phyloP scores from a whole-genome alignment of 139 green algal genomes.

The Volvox africanus region DNA sequence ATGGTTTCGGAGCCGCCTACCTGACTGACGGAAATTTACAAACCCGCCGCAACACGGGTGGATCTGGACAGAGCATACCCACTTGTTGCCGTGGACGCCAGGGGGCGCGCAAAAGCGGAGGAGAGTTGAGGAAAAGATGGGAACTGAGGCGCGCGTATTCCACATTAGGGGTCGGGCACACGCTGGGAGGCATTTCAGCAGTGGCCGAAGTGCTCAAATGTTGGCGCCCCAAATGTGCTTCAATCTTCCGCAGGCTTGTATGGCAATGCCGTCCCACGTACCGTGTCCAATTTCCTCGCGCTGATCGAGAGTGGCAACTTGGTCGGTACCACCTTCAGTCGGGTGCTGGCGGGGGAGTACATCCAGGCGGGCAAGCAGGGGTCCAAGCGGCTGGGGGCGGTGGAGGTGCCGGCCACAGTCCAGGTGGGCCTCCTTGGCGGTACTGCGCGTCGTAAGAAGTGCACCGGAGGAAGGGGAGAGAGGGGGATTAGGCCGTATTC shows the following conservation, averaged over 20 bases:
- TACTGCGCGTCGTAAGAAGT: background rate
- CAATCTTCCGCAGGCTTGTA: conserved; percentile 66
- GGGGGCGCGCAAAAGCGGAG: too few species aligned
- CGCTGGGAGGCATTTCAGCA: too few species aligned
- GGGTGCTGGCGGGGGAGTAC: conserved; percentile 71
- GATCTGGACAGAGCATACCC: too few species aligned
- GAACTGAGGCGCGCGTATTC: too few species aligned
- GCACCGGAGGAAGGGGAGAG: background rate
- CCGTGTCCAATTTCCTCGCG: conserved; percentile 68
- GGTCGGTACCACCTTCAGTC: conserved; percentile 60
- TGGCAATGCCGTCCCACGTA: conserved; percentile 63
- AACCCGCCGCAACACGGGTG: too few species aligned
- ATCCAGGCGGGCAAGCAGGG: conserved; percentile 70
- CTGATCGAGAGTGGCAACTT: conserved; percentile 51
- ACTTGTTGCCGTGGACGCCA: too few species aligned
- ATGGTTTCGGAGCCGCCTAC: too few species aligned
- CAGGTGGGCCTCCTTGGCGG: conserved; percentile 5
- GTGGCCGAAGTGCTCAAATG: too few species aligned
- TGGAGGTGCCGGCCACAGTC: conserved; percentile 58
- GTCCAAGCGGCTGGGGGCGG: conserved; percentile 58
- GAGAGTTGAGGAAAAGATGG: too few species aligned
- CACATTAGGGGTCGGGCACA: too few species aligned
- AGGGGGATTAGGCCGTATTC: background rate
- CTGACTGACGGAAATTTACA: too few species aligned
- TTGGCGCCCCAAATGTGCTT: too few species aligned